A percentile compares a stretch with the other conserved stretches of the same genome.
These are phyloP conservation scores for Annulohypoxylon maeteangense DNA, from an alignment of 495 filamentous ascomycete genomes.

Conservation along the genomic window DNA sequence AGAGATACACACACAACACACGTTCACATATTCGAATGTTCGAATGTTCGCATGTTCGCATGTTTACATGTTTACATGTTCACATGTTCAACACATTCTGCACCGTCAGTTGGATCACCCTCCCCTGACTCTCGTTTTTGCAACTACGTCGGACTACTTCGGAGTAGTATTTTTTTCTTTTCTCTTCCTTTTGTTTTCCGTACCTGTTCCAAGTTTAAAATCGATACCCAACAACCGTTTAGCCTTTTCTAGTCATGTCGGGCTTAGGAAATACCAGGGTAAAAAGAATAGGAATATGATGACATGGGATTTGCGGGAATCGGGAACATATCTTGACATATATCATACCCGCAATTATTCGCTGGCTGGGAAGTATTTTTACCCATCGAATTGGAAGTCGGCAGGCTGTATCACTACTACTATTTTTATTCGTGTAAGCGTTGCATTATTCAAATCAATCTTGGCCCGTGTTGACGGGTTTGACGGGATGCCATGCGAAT, in stretches of 20 bases:
- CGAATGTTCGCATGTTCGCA: too few species aligned
- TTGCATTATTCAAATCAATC: conserved; percentile 31
- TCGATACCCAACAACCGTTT: conserved; percentile 37
- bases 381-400: conserved; percentile 26
- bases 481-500: conserved; percentile 16
- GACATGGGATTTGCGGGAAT: conserved; percentile 27
- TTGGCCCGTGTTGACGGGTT: conserved; percentile 5
- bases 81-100: conserved; percentile 40
- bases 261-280: conserved; percentile 35
- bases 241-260: conserved; percentile 27
- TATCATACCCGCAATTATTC: conserved; percentile 26
- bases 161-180: conserved; percentile 19
- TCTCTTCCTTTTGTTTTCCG: conserved; percentile 4
- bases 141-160: conserved; percentile 2
- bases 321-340: conserved; percentile 33
- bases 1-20: conserved; percentile 18
- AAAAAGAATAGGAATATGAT: conserved; percentile 39
- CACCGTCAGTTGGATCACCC: conserved; percentile 35
- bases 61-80: conserved; percentile 36
- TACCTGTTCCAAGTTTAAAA: conserved; percentile 38
- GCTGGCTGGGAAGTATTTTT: conserved; percentile 31
- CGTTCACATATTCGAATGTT: too few species aligned
- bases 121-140: conserved; percentile 23
- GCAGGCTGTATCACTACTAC: conserved; percentile 40
- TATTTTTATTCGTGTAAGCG: conserved; percentile 35